Conservation (phyloP, 208 protist genomes). For the Sergeia podlipaevii region DNA sequence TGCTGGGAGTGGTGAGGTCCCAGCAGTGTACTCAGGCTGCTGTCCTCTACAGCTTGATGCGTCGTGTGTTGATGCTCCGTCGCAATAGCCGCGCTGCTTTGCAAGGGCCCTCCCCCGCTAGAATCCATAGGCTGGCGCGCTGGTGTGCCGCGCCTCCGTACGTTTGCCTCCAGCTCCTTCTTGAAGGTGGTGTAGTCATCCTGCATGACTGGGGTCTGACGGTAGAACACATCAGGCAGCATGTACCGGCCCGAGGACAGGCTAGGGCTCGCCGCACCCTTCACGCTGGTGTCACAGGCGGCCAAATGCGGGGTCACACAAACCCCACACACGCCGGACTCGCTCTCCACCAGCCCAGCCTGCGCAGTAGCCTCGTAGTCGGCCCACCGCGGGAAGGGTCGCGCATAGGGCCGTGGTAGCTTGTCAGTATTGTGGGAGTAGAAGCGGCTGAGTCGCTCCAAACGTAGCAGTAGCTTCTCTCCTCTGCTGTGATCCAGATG, state of each 20-base stretch:
- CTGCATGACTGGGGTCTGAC: background rate
- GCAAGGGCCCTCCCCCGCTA: background rate
- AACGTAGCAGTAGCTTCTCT: conserved; percentile 37
- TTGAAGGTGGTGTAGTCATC: conserved; percentile 60
- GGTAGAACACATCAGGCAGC: background rate
- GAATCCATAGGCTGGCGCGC: background rate
- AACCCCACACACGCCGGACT: background rate
- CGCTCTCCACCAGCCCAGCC: background rate
- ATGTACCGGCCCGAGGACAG: background rate
- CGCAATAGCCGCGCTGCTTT: background rate
- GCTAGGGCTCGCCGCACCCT: background rate
- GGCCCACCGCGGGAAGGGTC: conserved; percentile 52
- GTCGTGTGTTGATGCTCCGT: too few species aligned
- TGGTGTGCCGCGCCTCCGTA: conserved; percentile 23
- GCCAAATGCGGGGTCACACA: conserved; percentile 2
- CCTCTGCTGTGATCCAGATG: conserved; percentile 2
- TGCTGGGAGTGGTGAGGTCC: background rate
- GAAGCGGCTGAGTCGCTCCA: conserved; percentile 63
- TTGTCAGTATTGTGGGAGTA: conserved; percentile 24
- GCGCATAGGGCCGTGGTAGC: conserved; percentile 61
- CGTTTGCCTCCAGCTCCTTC: conserved; percentile 71
- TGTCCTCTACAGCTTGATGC: too few species aligned
- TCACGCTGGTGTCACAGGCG: conserved; percentile 4
- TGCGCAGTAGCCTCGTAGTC: conserved; percentile 60
- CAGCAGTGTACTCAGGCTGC: background rate